These are phyloP conservation scores for Austroboletus festivus DNA, from an alignment of 768 basidiomycete species.

Conservation along the genomic window DNA sequence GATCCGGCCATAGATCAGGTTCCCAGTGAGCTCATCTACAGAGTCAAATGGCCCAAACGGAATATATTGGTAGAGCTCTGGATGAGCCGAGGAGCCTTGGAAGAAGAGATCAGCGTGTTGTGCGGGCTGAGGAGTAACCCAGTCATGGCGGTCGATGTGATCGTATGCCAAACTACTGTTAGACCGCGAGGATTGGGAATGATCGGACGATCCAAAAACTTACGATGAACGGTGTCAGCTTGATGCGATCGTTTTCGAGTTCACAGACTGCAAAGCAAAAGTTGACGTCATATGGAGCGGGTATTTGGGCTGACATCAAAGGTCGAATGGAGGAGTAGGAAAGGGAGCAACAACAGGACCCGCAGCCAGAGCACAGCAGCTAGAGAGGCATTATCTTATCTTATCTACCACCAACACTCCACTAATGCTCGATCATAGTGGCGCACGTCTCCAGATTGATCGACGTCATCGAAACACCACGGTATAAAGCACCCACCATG, in stretches of 20 bases:
- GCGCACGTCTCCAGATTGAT: too few species aligned
- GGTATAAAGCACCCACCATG: too few species aligned
- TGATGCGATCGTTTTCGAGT: constrained; percentile 48
- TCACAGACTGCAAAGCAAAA: constrained; percentile 49
- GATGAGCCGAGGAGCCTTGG: constrained; percentile 30
- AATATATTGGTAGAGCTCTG: constrained; percentile 45
- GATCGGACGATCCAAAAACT: constrained; percentile 11
- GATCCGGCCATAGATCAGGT: constrained; percentile 37
- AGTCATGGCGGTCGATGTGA: too few species aligned
- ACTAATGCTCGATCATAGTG: too few species aligned
- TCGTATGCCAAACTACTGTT: too few species aligned
- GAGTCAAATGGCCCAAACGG: constrained; percentile 49
- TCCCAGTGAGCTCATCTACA: constrained; percentile 33
- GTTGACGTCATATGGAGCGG: constrained; percentile 34
- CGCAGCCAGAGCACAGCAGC: too few species aligned
- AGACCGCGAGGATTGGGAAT: neutral
- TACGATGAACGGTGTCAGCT: constrained; percentile 50
- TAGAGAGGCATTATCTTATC: too few species aligned
- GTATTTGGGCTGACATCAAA: too few species aligned
- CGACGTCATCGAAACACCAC: too few species aligned
- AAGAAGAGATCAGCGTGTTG: constrained; percentile 43
- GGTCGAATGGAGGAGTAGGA: too few species aligned
- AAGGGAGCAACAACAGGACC: too few species aligned
- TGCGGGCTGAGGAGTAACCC: constrained; percentile 35
- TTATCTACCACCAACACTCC: too few species aligned